Base-by-base conservation (phyloP, 2,329 filamentous ascomycete genomes). In the Trichoderma oligosporum region DNA sequence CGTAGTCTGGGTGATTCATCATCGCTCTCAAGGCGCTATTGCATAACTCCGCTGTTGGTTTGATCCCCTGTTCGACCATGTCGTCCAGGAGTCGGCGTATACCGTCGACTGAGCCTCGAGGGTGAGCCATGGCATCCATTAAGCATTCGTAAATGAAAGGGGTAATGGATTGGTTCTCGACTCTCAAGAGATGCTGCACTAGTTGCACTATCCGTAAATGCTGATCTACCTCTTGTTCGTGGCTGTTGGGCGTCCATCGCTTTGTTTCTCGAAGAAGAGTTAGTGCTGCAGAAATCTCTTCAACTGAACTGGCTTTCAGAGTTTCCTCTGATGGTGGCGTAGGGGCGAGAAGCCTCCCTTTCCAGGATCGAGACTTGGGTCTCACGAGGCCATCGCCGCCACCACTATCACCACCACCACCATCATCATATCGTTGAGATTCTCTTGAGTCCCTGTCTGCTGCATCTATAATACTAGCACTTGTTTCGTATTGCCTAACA, bases 1-100 rank as follows among this genome's bases (percentile, higher is more conserved):
- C 63, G 64, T 95, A 93, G 71, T 97, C 89, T 0, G 93, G 90
- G 68, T 97, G 94, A 7, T 94, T 82, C 0, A 89, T 83, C 22
- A 97, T 77, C 4, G 82, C 86, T 78, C 88, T 61, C 18, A 97
- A 74, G 2, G 87, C 83, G 60, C 83, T 83, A 70, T 92, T 86
- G 65, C 89, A 93, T 2, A 88, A 79, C 3, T 78, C 77, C 1
- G 80, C 78, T 62, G 91, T 88, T 7, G 84, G 78, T 39, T 82
- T 74, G 42, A 97, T 76, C 0, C 77, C 78, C 39, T 79, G 75
- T 1, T 73, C 68, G 41, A 79, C 77, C 85, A 97, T 89, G 65
- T 96, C 90, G 20, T 82, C 73, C 22, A 96, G 73, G n/a, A 96
- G 74, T 18, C 73, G 74, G 31, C 67, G 71, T 12, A 93, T 81